Evolutionary conservation across 2,329 filamentous ascomycete species (phyloP).

Genomic region (Pseudogymnoascus sp.): DNA sequence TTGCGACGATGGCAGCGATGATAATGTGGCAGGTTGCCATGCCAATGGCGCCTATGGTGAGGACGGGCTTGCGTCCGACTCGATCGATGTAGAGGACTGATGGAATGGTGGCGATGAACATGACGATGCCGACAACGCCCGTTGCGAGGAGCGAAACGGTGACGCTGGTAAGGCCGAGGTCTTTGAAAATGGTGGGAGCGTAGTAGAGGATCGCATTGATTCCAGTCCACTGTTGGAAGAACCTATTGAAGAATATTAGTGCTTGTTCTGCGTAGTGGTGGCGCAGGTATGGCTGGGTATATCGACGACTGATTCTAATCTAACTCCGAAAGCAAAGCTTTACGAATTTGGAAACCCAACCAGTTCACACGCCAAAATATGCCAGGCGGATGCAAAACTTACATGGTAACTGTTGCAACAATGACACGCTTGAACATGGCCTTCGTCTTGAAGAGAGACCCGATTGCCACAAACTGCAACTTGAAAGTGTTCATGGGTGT

Average conservation of each 20-base stretch:
- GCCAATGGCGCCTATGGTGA: constrained; percentile 58
- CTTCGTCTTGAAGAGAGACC: constrained; percentile 55
- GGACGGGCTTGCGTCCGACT: constrained; percentile 54
- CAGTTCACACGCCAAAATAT: background rate
- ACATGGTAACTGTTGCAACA: constrained; percentile 55
- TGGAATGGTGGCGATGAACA: constrained; percentile 62
- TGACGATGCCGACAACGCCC: constrained; percentile 63
- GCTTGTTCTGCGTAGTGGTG: background rate
- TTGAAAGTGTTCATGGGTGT: constrained; percentile 59
- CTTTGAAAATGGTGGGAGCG: constrained; percentile 36
- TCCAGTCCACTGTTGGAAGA: constrained; percentile 47
- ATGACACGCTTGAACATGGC: constrained; percentile 62
- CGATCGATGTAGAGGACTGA: constrained; percentile 60
- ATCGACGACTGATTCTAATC: background rate
- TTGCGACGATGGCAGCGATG: constrained; percentile 62
- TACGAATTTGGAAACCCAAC: background rate
- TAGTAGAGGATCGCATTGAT: constrained; percentile 39
- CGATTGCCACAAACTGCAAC: constrained; percentile 62
- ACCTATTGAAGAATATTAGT: constrained; percentile 20
- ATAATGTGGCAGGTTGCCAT: constrained; percentile 66
- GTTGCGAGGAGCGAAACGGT: constrained; percentile 56
- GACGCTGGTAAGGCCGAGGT: constrained; percentile 38
- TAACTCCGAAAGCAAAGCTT: background rate
- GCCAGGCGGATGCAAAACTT: background rate
- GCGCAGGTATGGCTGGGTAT: background rate